Evolutionary conservation across 345 rosid genomes (phyloP).

Genomic region (Xanthoceras sorbifolium): DNA sequence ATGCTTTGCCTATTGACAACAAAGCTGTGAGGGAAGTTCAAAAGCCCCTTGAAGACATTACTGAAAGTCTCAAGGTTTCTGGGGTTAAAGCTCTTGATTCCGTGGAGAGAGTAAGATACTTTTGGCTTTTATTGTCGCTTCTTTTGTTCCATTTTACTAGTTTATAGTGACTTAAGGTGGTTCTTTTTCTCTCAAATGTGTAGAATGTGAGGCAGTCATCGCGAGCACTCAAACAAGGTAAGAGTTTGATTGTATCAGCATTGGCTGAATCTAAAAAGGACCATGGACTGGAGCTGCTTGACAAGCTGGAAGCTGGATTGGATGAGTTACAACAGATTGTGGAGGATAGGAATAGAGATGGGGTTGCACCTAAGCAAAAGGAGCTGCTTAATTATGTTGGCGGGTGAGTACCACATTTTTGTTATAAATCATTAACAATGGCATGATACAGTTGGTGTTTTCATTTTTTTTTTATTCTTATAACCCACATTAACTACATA

Average conservation of each 20-base stretch:
- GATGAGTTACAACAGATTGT: slow-evolving; percentile 84
- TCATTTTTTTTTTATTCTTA: neutral
- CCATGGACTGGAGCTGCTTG: slow-evolving; percentile 71
- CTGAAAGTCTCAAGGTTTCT: slow-evolving; percentile 85
- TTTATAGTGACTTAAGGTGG: neutral
- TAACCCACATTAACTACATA: neutral
- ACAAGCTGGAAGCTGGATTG: slow-evolving; percentile 82
- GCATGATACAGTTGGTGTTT: neutral
- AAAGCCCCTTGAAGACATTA: slow-evolving; percentile 92
- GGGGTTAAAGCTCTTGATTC: slow-evolving; percentile 92
- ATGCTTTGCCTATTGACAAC: slow-evolving; percentile 87
- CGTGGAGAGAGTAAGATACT: slow-evolving; percentile 69
- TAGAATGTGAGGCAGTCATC: slow-evolving; percentile 92
- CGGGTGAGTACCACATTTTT: slow-evolving; percentile 51
- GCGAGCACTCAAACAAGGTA: slow-evolving; percentile 74
- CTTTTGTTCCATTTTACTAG: neutral
- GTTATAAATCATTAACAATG: neutral
- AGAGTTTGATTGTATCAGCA: slow-evolving; percentile 65
- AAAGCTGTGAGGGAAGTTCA: slow-evolving; percentile 94
- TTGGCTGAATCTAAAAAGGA: slow-evolving; percentile 91
- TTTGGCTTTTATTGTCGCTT: neutral
- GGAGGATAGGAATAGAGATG: slow-evolving; percentile 89
- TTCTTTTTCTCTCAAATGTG: slow-evolving; percentile 18
- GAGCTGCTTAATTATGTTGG: slow-evolving; percentile 89
- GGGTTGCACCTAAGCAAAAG: slow-evolving; percentile 85